phyloP scores from a whole-genome alignment of 1,284 basidiomycete species.

The Melampsora larici-populina region DNA sequence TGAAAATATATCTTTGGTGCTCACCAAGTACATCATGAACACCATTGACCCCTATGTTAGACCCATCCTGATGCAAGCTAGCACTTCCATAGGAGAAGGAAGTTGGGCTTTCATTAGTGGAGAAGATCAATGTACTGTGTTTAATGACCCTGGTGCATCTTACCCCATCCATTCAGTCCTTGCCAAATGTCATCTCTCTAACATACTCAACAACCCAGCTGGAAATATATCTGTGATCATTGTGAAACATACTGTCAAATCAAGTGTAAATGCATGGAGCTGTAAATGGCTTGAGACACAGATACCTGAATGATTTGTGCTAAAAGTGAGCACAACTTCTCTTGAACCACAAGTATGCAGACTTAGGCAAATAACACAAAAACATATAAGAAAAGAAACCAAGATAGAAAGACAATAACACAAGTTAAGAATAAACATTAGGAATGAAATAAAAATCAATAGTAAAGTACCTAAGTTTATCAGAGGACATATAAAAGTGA shows the following conservation, averaged over 20 bases:
- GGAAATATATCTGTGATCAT: slow-evolving; percentile 55
- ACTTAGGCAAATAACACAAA: too few relatives aligned
- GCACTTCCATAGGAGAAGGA: slow-evolving; percentile 36
- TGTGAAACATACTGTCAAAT: slow-evolving; percentile 63
- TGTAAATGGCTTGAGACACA: slow-evolving; percentile 55
- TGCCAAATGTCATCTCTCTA: slow-evolving; percentile 54
- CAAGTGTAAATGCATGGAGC: slow-evolving; percentile 74
- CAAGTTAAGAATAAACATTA: too few relatives aligned
- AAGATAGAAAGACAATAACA: too few relatives aligned
- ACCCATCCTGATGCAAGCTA: slow-evolving; percentile 35
- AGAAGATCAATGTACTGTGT: slow-evolving; percentile 38
- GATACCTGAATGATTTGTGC: too few relatives aligned
- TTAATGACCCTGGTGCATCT: slow-evolving; percentile 28
- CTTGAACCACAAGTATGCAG: slow-evolving; percentile 51
- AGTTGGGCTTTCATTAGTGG: slow-evolving; percentile 31
- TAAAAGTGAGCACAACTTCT: too few relatives aligned
- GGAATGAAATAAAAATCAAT: too few relatives aligned
- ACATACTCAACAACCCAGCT: slow-evolving; percentile 54
- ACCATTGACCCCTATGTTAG: slow-evolving; percentile 38
- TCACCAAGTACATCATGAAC: slow-evolving; percentile 36
- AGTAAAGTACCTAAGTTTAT: too few relatives aligned
- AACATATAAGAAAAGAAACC: too few relatives aligned
- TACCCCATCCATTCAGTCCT: slow-evolving; percentile 53
- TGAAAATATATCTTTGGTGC: slow-evolving; percentile 28
- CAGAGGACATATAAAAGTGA: too few relatives aligned